Conservation (phyloP, 495 filamentous ascomycete genomes). For the Penicillium atrosanguineum region DNA sequence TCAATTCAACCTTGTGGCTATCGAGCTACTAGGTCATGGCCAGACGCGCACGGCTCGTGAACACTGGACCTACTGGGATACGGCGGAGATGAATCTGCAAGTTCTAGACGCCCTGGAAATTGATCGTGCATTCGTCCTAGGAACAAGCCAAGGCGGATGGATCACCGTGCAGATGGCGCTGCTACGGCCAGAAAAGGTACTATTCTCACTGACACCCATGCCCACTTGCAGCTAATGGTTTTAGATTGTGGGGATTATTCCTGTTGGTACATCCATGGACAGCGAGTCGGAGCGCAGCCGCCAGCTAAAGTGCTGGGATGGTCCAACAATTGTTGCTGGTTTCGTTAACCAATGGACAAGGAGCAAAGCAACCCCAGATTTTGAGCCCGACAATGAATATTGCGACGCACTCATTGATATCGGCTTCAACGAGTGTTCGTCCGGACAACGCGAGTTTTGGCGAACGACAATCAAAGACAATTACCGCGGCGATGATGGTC, state of each 20-base stretch:
- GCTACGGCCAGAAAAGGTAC: conserved; percentile 55
- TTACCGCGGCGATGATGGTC: conserved; percentile 59
- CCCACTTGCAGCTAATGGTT: not conserved
- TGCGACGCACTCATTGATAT: conserved; percentile 54
- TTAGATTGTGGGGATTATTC: conserved; percentile 57
- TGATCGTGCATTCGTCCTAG: conserved; percentile 54
- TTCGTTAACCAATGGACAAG: conserved; percentile 49
- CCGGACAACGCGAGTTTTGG: conserved; percentile 50
- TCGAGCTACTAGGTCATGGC: conserved; percentile 54
- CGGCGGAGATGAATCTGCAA: conserved; percentile 49
- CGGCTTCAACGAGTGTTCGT: conserved; percentile 47
- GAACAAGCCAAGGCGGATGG: conserved; percentile 65
- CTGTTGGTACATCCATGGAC: conserved; percentile 62
- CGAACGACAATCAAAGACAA: conserved; percentile 47
- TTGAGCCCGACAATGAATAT: conserved; percentile 53
- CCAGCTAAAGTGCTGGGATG: conserved; percentile 56
- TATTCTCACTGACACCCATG: not conserved
- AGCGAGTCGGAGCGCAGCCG: conserved; percentile 55
- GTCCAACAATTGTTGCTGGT: conserved; percentile 33
- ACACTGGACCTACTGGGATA: conserved; percentile 54
- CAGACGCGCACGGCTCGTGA: conserved; percentile 38
- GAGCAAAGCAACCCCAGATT: conserved; percentile 43
- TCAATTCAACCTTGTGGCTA: conserved; percentile 45
- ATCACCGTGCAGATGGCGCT: conserved; percentile 59
- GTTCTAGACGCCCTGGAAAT: conserved; percentile 53